These are phyloP conservation scores for Periconia macrospinosa DNA, from an alignment of 2,329 filamentous ascomycete genomes.

Conservation along the genomic window DNA sequence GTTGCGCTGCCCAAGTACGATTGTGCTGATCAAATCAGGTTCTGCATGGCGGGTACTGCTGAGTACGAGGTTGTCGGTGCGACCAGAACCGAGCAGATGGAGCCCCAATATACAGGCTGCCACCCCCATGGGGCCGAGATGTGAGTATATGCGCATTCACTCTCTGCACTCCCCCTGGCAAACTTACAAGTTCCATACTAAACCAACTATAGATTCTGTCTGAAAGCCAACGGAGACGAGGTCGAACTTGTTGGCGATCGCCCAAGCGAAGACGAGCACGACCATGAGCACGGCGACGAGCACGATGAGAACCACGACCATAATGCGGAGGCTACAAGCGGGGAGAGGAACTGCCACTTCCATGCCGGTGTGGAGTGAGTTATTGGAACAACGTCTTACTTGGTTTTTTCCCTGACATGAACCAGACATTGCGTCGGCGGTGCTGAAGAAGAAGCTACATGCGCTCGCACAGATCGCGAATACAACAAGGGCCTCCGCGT, in stretches of 20 bases:
- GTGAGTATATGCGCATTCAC: slow-evolving; percentile 46
- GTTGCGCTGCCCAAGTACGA: not conserved
- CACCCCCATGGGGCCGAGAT: slow-evolving; percentile 62
- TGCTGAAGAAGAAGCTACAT: slow-evolving; percentile 48
- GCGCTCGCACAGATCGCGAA: slow-evolving; percentile 54
- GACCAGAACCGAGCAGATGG: slow-evolving; percentile 59
- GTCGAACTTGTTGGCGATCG: slow-evolving; percentile 56
- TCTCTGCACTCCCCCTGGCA: not conserved
- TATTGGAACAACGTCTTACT: not conserved
- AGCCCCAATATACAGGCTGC: slow-evolving; percentile 66
- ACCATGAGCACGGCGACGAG: slow-evolving; percentile 17
- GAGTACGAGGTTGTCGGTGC: slow-evolving; percentile 52
- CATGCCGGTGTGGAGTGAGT: slow-evolving; percentile 74
- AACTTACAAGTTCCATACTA: not conserved
- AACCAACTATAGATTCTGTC: slow-evolving; percentile 57
- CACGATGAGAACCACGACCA: not conserved
- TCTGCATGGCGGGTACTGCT: slow-evolving; percentile 47
- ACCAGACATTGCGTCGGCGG: slow-evolving; percentile 60
- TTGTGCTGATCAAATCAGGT: slow-evolving; percentile 28
- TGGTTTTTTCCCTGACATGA: slow-evolving; percentile 28
- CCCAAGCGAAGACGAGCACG: slow-evolving; percentile 9
- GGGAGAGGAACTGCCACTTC: slow-evolving; percentile 61
- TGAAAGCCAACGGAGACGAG: slow-evolving; percentile 62
- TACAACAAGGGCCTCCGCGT: slow-evolving; percentile 72
- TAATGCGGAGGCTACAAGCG: not conserved